Evolutionary conservation across 208 protist genomes (phyloP).

Genomic region (Leishmania amazonensis): DNA sequence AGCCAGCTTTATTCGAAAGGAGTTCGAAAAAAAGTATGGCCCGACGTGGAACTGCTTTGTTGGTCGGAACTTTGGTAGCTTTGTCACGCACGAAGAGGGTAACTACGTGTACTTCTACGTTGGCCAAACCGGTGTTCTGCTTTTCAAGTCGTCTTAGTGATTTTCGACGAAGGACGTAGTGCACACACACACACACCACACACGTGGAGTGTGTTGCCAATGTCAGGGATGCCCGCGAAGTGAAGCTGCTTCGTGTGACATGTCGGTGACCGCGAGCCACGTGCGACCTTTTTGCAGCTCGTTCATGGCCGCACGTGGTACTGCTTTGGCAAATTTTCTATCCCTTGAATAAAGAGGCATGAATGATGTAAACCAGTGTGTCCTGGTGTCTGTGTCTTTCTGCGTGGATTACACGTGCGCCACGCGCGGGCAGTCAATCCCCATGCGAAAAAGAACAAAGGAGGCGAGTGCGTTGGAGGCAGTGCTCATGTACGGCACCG

Average conservation of each 20-base stretch:
- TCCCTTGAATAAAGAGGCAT: neutral
- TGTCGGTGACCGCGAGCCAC: neutral
- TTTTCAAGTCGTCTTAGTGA: slow-evolving; percentile 93
- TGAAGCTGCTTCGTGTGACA: neutral
- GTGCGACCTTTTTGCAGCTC: neutral
- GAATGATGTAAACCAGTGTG: slow-evolving; percentile 11
- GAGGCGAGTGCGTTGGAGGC: neutral
- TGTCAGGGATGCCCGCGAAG: neutral
- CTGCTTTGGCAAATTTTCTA: slow-evolving; percentile 2
- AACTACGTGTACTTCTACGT: slow-evolving; percentile 99
- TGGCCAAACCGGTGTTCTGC: slow-evolving; percentile 98
- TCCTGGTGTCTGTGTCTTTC: neutral
- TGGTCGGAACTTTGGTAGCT: slow-evolving; percentile 99
- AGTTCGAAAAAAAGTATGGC: slow-evolving; percentile 98
- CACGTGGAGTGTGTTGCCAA: neutral
- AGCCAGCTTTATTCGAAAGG: slow-evolving; percentile 99
- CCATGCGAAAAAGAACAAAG: neutral
- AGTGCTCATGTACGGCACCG: neutral
- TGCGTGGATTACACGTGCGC: neutral
- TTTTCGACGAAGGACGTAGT: neutral
- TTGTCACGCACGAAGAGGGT: slow-evolving; percentile 99
- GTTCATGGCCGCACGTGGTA: neutral
- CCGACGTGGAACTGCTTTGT: slow-evolving; percentile 99
- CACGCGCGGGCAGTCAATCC: neutral
- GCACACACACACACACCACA: neutral